phyloP scores from a whole-genome alignment of 2,329 filamentous ascomycete genomes.

The Beauveria varroae region DNA sequence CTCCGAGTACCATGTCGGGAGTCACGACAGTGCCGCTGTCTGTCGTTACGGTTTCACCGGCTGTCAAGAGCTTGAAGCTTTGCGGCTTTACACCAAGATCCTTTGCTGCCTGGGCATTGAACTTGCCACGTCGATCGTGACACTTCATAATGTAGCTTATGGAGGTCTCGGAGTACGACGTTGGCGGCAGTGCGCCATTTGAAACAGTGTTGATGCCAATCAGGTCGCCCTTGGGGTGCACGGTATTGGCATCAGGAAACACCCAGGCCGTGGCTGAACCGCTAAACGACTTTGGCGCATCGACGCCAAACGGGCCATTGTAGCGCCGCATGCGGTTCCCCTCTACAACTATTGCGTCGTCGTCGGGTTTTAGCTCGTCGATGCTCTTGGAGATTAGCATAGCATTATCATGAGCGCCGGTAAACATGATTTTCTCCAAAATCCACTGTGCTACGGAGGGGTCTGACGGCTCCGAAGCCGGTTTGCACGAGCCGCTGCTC shows the following conservation, averaged over 20 bases:
- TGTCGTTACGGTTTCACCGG: conserved; percentile 55
- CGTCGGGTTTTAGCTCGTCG: conserved; percentile 21
- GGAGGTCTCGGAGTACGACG: conserved; percentile 56
- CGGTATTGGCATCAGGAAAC: conserved; percentile 14
- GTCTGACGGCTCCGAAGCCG: conserved; percentile 18
- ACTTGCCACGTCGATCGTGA: conserved; percentile 71
- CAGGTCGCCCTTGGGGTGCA: conserved; percentile 8
- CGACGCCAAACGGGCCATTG: conserved; percentile 44
- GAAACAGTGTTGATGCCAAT: conserved; percentile 18
- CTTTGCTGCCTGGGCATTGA: conserved; percentile 58
- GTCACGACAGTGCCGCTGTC: conserved; percentile 63
- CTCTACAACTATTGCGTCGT: conserved; percentile 49
- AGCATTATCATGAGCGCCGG: conserved; percentile 21
- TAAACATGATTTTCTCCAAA: conserved; percentile 30
- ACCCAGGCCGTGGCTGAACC: conserved; percentile 22
- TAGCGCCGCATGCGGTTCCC: conserved; percentile 63
- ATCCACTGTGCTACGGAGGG: conserved; percentile 23
- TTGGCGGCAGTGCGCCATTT: conserved; percentile 51
- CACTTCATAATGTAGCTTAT: conserved; percentile 83
- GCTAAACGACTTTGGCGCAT: conserved; percentile 15
- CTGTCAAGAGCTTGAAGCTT: conserved; percentile 53
- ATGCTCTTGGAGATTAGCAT: conserved; percentile 20
- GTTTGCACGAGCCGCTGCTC: conserved; percentile 14
- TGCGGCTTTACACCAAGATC: conserved; percentile 53
- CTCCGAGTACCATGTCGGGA: conserved; percentile 77